Evolutionary conservation across 2,329 filamentous ascomycete species (phyloP).

Genomic region (Fusarium sp.): DNA sequence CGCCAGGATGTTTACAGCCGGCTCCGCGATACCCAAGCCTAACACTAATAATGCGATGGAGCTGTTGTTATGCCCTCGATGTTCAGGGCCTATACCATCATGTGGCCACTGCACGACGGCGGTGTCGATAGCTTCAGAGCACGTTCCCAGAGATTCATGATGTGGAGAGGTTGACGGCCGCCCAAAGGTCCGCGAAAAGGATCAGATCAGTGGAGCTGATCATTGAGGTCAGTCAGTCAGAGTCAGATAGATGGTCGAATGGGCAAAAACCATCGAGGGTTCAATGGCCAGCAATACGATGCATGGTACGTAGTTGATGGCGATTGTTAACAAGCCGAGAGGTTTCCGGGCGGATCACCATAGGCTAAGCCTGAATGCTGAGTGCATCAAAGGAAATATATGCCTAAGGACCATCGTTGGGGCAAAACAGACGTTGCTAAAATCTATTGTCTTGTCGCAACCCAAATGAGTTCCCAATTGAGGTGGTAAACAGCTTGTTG

Average conservation of each 20-base stretch:
- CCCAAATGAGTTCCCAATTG: not conserved
- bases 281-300: slow-evolving; percentile 33
- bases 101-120: slow-evolving; percentile 47
- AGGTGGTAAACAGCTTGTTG: slow-evolving; percentile 6
- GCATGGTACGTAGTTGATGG: slow-evolving; percentile 23
- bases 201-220: slow-evolving; percentile 47
- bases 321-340: slow-evolving; percentile 6
- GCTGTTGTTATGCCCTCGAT: slow-evolving; percentile 43
- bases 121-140: slow-evolving; percentile 51
- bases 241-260: slow-evolving; percentile 20
- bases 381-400: slow-evolving; percentile 17
- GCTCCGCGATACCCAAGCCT: slow-evolving; percentile 49
- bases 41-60: slow-evolving; percentile 44
- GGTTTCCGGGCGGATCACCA: slow-evolving; percentile 18
- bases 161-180: slow-evolving; percentile 35
- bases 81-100: slow-evolving; percentile 38
- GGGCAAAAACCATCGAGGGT: slow-evolving; percentile 24
- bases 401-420: slow-evolving; percentile 2
- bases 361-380: slow-evolving; percentile 24
- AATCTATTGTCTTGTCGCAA: slow-evolving; percentile 1
- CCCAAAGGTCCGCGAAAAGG: slow-evolving; percentile 28
- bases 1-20: slow-evolving; percentile 47
- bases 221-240: slow-evolving; percentile 9
- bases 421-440: slow-evolving; percentile 1
- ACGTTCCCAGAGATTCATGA: slow-evolving; percentile 46